Base-by-base conservation (phyloP, 1,139 yeast species). In the Sporopachydermia cereana region DNA sequence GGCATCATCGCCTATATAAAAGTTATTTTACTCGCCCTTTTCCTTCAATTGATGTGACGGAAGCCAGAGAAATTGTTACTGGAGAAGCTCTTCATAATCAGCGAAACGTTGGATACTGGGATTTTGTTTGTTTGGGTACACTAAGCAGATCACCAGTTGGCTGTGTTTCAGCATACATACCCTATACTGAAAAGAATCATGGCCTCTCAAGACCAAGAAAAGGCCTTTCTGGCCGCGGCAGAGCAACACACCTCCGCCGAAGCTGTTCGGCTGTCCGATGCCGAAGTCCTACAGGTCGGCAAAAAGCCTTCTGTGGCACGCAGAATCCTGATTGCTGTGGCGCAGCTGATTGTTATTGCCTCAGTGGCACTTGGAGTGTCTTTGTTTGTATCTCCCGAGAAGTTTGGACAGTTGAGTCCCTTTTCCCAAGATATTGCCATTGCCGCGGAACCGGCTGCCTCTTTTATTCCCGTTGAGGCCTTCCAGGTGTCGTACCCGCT, bases 161-260 rank as follows among this genome's bases (percentile, higher is more conserved):
- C n/a, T n/a, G n/a, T n/a, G n/a, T n/a, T n/a, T n/a, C n/a, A n/a
- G n/a, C n/a, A n/a, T n/a, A n/a, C n/a, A n/a, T n/a, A n/a, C n/a
- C n/a, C n/a, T n/a, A n/a, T n/a, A n/a, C n/a, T n/a, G n/a, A n/a
- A n/a, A n/a, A n/a, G n/a, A 12, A 27, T 12, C 9, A 34, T 34
- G 39, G 18, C 39, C 17, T n/a, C 39, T 16, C 39, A 34, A 34
- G 39, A 34, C 22, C 20, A 16, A 16, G 39, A 34, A 34, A 34
- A 34, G n/a, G 39, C 39, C 12, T 5, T 21, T 16, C 22, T 34
- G 39, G 39, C 39, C n/a, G 22, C 18, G 5, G 14, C 12, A 27
- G 30, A 27, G n/a, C 30, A 12, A 12, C n/a, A 27, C n/a, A 27
- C 12, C n/a, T 12, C 30, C n/a, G 12, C 17, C 9, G 12, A 34